Evolutionary conservation across 78 protist species (phyloP).

Genomic region (Dictyostelium intermedium): DNA sequence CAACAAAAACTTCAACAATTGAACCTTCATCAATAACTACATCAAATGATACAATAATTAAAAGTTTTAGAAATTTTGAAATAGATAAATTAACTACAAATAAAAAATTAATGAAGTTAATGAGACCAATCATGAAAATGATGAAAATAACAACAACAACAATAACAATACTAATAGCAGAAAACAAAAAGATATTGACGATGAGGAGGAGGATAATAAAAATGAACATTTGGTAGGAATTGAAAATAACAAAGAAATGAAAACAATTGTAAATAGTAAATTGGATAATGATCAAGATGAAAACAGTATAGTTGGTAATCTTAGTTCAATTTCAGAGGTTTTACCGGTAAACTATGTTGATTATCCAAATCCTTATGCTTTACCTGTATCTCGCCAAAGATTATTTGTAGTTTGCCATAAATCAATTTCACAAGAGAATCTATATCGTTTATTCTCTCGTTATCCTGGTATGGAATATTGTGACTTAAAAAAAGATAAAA

Average conservation of each 20-base stretch:
- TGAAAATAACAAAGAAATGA: not conserved
- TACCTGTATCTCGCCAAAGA: slow-evolving; percentile 28
- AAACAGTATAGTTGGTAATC: not conserved
- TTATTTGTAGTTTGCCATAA: slow-evolving; percentile 75
- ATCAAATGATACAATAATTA: not conserved
- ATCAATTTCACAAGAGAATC: slow-evolving; percentile 46
- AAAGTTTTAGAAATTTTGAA: not conserved
- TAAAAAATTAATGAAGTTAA: not conserved
- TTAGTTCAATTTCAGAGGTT: slow-evolving; percentile 1
- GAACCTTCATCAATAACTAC: not conserved
- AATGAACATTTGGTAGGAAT: not conserved
- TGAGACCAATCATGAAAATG: not conserved
- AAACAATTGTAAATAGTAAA: not conserved
- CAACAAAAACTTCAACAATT: too few relatives aligned
- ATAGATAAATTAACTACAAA: not conserved
- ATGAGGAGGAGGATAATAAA: not conserved
- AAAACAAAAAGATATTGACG: not conserved
- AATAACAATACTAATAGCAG: too few relatives aligned
- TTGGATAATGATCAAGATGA: not conserved
- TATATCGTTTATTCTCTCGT: slow-evolving; percentile 63
- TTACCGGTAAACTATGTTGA: not conserved
- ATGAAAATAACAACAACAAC: too few relatives aligned
- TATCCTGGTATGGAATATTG: slow-evolving; percentile 85
- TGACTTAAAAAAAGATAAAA: slow-evolving; percentile 74
- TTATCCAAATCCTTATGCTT: slow-evolving; percentile 28